Base-by-base conservation (phyloP, 495 filamentous ascomycete species). In the Hyaloscypha bicolor region DNA sequence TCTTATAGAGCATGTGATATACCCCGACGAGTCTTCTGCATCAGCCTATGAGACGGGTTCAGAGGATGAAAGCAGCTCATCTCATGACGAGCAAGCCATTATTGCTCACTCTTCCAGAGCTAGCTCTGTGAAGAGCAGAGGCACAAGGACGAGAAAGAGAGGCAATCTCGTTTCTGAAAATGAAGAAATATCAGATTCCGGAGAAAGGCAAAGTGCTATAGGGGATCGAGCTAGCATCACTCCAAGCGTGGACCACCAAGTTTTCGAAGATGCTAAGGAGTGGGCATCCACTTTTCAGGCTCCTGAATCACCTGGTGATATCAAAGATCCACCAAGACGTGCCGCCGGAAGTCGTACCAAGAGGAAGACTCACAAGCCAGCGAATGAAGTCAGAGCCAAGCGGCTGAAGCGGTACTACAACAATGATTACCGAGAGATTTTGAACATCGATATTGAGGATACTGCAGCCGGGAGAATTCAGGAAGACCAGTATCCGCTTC, bases 381-480 rank as follows among this genome's bases (percentile, higher is more conserved):
- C 25, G 32, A 60, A 32, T 42, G 29, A 67, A 51, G 33, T 61
- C 19, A 31, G 71, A 60, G 66, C 71, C 14, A 66, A 73, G 60
- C 69, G 76, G 19, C 30, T 71, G 16, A 79, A 74, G 60, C 55
- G 21, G 56, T 69, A 64, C 3, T 81, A 88, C 70, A 86, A 81
- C 73, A 69, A 71, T 11, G 73, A 79, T 14, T 94, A 93, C 71
- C 76, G 85, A 19, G 67, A 75, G n/a, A 73, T 93, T 0, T 77
- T 93, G 0, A 88, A 88, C 67, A 75, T 82, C 9, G 83, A 83
- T 31, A 82, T 89, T 56, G 39, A 73, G 0, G 81, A 85, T 32
- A 76, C 77, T 42, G 71, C 79, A 1, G 60, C 72, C 5, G 71
- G 73, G 9, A 68, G 76, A 33, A 30, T 78, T 69, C 1, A 65